Evolutionary conservation across 352 stramenopile genomes (phyloP).

Genomic region (Phytophthora aleatoria): DNA sequence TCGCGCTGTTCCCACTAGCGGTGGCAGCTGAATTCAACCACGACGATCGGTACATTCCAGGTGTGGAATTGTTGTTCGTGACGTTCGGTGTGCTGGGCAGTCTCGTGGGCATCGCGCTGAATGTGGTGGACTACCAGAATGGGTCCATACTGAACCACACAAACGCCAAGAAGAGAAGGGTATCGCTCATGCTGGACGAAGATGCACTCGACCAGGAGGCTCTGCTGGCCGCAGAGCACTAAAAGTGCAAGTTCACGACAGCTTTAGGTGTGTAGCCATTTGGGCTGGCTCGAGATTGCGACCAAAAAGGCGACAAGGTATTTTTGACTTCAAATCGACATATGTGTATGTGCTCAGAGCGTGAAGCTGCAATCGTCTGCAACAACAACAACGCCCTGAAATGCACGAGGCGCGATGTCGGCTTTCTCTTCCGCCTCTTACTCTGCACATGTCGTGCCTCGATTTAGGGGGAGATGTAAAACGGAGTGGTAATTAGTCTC

Average conservation of each 20-base stretch:
- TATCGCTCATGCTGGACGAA: constrained; percentile 61
- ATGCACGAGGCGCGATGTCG: constrained; percentile 9
- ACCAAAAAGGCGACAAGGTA: neutral
- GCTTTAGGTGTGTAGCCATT: constrained; percentile 19
- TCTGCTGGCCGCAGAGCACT: constrained; percentile 64
- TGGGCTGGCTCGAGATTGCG: neutral
- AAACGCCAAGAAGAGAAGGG: constrained; percentile 42
- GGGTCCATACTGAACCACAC: constrained; percentile 76
- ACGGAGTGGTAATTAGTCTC: constrained; percentile 1
- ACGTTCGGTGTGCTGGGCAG: constrained; percentile 76
- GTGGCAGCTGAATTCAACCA: constrained; percentile 80
- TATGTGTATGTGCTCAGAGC: constrained; percentile 28
- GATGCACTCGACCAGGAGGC: constrained; percentile 59
- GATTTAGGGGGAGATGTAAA: constrained; percentile 1
- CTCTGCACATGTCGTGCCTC: constrained; percentile 12
- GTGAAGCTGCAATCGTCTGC: constrained; percentile 16
- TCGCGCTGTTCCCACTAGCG: constrained; percentile 76
- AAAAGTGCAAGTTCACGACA: constrained; percentile 10
- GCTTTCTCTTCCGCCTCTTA: constrained; percentile 17
- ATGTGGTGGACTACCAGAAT: constrained; percentile 80
- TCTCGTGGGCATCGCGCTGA: constrained; percentile 72
- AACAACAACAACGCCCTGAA: constrained; percentile 12
- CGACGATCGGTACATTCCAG: constrained; percentile 76
- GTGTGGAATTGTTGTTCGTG: constrained; percentile 84
- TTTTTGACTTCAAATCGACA: constrained; percentile 22